Base-by-base conservation (phyloP, 257 asterid genomes). In the Buddleja alternifolia region DNA sequence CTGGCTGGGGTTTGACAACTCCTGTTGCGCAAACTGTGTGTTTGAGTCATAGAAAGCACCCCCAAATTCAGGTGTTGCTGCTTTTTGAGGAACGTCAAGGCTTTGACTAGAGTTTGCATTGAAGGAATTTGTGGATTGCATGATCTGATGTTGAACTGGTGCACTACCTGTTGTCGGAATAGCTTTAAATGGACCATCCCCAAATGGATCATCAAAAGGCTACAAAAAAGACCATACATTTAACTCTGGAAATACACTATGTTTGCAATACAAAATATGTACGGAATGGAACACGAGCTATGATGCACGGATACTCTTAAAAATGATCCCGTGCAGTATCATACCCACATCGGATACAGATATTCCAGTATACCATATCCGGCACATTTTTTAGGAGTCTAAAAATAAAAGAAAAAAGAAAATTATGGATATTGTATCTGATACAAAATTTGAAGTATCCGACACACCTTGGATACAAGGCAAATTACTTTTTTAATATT, bases 141-240 rank as follows among this genome's bases (percentile, higher is more conserved):
- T 17, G 75, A 63, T 67, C 60, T 74, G 87, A 6, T 72, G 86
- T 63, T 80, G 83, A 62, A 70, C 60, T 66, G 89, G 72, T 54
- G 52, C 70, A 54, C 53, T 60, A 34, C 77, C 80, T 2, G 83
- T 6, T 20, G 96, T 58, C 73, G 92, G 80, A 72, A 82, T 36
- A 39, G 99, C 99, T 83, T 41, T 86, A 78, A 94, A 94, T 17
- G 97, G 96, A 46, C 95, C 96, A 73, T 94, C 97, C 41, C 99
- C 99, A 69, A 94, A 94, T 24, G 97, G 99, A 75, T 94, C 98
- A 62, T 85, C 95, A 75, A 86, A 94, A 50, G 88, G 73, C 97
- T 90, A 88, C 84, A 82, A 62, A 67, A 52, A 51, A 65, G 19
- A 70, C 41, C 48, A 66, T 69, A 42, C 23, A n/a, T 51, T 60